Base-by-base conservation (phyloP, 768 basidiomycete species). In the Tulasnella calospora region DNA sequence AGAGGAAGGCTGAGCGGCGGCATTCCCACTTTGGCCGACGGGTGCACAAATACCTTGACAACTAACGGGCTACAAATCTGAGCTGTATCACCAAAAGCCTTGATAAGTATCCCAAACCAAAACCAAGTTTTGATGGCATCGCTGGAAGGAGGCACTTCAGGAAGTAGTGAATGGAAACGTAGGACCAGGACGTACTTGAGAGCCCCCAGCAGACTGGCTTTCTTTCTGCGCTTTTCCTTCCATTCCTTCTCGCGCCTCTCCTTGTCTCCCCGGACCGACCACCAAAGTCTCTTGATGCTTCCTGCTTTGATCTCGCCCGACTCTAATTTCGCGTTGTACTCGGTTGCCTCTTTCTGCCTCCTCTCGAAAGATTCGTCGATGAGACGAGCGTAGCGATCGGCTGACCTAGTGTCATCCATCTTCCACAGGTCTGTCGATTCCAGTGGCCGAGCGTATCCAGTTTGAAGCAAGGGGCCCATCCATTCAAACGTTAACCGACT, bases 401-500 rank as follows among this genome's bases (percentile, higher is more conserved):
- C 88, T 1, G 88, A 86, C 35, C 90, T 88, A 30, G 88, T 83
- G 47, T 90, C 88, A 78, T 90, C 90, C 35, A 96, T 89, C 83
- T 90, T 92, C 87, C 91, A 96, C 4, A 96, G 86, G 84, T 96
- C 95, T 0, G 91, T 84, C 0, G 91, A 90, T 82, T 95, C 92
- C 3, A 97, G 87, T 0, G 94, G 92, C 6, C 95, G 89, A 9
- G 89, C 88, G 82, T 94, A 94, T 13, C 95, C 95, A 12, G 95
- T 85, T 30, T 70, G 70, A 79, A 96, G 87, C 33, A 96, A 84
- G 2, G 89, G 88, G 3, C 89, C 90, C 30, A 96, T 87, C 94
- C 95, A 96, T 67, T 84, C 83, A 17, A 73, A 73, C 1, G 71
- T 73, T 30, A 80, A 27, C 0, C 21, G 19, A 46, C 79, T 80